Evolutionary conservation across 2,329 filamentous ascomycete species (phyloP).

Genomic region (Elsinoe ampelina): DNA sequence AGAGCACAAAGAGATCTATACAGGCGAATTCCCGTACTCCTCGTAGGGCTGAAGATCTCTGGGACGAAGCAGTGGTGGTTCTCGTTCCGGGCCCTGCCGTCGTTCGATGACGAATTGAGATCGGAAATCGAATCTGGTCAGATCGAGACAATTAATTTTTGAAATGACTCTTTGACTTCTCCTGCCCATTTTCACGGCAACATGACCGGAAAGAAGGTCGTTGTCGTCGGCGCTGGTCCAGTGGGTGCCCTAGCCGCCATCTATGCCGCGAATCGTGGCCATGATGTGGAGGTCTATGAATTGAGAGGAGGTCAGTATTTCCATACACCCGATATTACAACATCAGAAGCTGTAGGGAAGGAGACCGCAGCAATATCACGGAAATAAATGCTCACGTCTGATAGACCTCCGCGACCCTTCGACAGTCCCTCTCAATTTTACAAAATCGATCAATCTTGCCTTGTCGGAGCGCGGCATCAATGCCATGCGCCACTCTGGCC

Average conservation of each 20-base stretch:
- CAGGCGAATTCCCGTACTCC: slow-evolving; percentile 1
- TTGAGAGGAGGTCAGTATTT: slow-evolving; percentile 66
- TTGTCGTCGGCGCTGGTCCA: slow-evolving; percentile 85
- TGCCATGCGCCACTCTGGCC: slow-evolving; percentile 64
- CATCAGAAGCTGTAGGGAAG: neutral
- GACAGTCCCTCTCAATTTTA: slow-evolving; percentile 84
- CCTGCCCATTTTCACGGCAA: neutral
- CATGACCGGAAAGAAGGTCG: slow-evolving; percentile 51
- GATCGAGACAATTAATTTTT: neutral
- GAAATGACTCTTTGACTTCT: neutral
- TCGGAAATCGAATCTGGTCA: slow-evolving; percentile 7
- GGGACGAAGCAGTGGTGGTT: neutral
- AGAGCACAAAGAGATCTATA: slow-evolving; percentile 7
- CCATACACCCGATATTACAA: slow-evolving; percentile 4
- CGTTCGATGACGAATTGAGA: slow-evolving; percentile 12
- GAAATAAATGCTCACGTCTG: slow-evolving; percentile 13
- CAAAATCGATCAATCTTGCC: slow-evolving; percentile 96
- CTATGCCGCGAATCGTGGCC: slow-evolving; percentile 80
- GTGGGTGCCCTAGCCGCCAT: slow-evolving; percentile 86
- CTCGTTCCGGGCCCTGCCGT: neutral
- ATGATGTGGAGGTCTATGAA: slow-evolving; percentile 91
- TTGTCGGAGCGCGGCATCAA: slow-evolving; percentile 90
- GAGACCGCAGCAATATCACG: neutral
- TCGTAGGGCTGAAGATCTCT: slow-evolving; percentile 9
- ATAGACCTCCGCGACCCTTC: slow-evolving; percentile 76